Evolutionary conservation across 176 grass and related monocot species (phyloP), one percentile per base, ranked within the genome.

Genomic region (Avena sativa): DNA sequence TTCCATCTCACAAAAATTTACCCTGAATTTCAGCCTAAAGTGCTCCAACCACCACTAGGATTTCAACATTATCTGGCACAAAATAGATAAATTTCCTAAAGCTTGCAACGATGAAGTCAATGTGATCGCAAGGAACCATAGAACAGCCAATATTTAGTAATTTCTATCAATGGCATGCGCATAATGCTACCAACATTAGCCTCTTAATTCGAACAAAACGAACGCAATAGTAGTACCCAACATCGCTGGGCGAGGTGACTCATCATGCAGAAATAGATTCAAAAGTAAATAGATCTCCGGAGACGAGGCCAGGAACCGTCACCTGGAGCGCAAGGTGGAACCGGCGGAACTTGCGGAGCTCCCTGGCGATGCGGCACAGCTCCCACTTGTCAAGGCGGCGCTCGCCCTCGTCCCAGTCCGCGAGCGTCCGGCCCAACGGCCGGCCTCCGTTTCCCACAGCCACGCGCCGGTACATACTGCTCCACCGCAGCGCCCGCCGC

Each of bases 271-370:
- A 36, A 43, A 71, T 43, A 43, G 4, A 11, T 6, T 50, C 28
- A 38, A 38, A 75, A 46, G 30, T 14, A 61, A 79, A 53, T 36
- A 47, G 23, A 62, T 67, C 17, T 4, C 7, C 12, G 21, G 30
- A 73, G 32, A 32, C 12, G 32, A 9, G 64, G 43, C 1, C 25
- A 67, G 74, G 32, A 66, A 78, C 17, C 25, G 19, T 8, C 15
- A 71, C 96, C 88, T 96, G 90, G 74, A 98, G 89, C 11, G 96
- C 93, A 32, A 92, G 88, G 74, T 87, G 89, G 65, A 86, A 88
- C 4, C 92, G 89, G 51, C 93, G 89, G 84, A 94, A 96, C 76
- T 98, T 98, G 19, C 93, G 88, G 61, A 96, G 90, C 88, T 96
- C 93, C 89, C 81, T 94, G 52, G 89, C 85, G 53, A 96, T 82